These are phyloP conservation scores for Salix arbutifolia DNA, from an alignment of 345 rosid genomes.

Conservation along the genomic window DNA sequence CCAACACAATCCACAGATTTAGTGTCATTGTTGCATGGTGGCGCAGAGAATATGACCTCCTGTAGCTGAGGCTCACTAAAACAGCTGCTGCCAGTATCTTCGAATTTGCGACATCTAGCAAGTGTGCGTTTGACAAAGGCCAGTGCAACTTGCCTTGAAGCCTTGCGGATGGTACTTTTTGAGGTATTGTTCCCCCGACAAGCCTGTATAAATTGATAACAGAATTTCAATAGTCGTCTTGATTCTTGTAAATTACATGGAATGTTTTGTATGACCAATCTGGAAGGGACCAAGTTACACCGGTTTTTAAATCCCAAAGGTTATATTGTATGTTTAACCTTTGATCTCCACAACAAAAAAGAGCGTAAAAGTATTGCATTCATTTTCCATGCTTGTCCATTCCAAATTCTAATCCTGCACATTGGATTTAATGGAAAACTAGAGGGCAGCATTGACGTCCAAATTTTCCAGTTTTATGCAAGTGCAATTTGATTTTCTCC, in stretches of 20 bases:
- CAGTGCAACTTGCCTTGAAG: constrained; percentile 69
- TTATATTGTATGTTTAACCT: background rate
- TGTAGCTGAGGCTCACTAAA: constrained; percentile 69
- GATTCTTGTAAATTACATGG: background rate
- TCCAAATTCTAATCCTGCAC: background rate
- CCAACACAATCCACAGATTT: constrained; percentile 86
- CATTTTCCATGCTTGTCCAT: background rate
- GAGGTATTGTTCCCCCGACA: constrained; percentile 60
- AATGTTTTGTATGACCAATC: background rate
- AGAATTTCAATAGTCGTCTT: background rate
- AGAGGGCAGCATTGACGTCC: background rate
- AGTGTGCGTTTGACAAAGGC: constrained; percentile 71
- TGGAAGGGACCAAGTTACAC: background rate
- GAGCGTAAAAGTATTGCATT: background rate
- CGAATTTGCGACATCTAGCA: constrained; percentile 63
- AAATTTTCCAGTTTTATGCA: background rate
- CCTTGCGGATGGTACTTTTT: constrained; percentile 62
- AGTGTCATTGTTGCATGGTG: constrained; percentile 59
- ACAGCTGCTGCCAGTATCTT: constrained; percentile 77
- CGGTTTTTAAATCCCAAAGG: background rate
- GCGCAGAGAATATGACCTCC: constrained; percentile 61
- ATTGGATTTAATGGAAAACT: background rate
- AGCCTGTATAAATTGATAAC: constrained; percentile 44
- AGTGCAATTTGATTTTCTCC: background rate
- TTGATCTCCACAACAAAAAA: background rate